Base-by-base conservation (phyloP, 192 early-diverging fungal species). In the Entomortierella beljakovae region DNA sequence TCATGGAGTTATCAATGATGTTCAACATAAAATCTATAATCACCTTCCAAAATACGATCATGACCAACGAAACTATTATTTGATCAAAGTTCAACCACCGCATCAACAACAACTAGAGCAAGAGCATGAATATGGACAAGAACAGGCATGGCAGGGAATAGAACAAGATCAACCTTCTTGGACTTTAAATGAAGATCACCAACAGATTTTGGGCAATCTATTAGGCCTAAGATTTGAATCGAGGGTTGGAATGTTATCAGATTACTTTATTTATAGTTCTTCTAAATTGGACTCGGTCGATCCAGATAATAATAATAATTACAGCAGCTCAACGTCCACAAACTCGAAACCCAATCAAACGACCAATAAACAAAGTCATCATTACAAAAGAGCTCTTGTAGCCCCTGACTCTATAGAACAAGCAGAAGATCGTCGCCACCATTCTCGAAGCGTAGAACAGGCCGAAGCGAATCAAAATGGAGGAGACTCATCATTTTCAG, bases 261-360 rank as follows among this genome's bases (percentile, higher is more conserved):
- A 76, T 29, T 76, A 76, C 50, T 68, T 62, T 57, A 46, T 76
- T 5, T 76, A 63, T 50, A 76, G 73, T 28, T 43, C 46, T 9
- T 23, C 48, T 1, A 75, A 65, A 43, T 43, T 48, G 11, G 13
- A 13, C 13, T 9, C 18, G 18, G 42, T 43, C 18, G 42, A 43
- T 43, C 42, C 42, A 43, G 42, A 43, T 43, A 9, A 43, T 18
- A 43, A 43, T 18, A 9, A 43, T 43, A 43, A 13, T 43, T 13
- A 43, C 10, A 18, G 18, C 18, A 43, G 42, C 49, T 51, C 49
- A 18, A 18, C 49, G 16, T 15, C 18, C 18, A 5, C 5, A 22
- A n/a, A n/a, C 6, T 22, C 18, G 49, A 6, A 18, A 6, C 49
- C 23, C 8, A 18, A 51, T 18, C 49, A 5, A 51, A 51, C n/a